A percentile compares a stretch with the other conserved stretches of the same genome.
These are phyloP conservation scores for Paecilomyces fulvus DNA, from an alignment of 2,329 filamentous ascomycete genomes.

Conservation along the genomic window DNA sequence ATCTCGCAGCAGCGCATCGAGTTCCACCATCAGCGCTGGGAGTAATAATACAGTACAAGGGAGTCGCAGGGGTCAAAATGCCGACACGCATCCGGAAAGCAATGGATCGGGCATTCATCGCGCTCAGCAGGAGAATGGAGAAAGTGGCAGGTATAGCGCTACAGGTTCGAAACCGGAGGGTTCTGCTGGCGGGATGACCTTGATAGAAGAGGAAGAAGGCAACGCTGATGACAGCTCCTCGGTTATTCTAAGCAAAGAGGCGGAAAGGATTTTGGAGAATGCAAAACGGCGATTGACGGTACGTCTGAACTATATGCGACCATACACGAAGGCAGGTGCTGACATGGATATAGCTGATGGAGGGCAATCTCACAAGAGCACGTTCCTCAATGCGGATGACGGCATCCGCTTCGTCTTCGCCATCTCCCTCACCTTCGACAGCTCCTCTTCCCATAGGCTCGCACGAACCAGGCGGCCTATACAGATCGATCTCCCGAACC, in stretches of 20 bases:
- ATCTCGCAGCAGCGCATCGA: conserved; percentile 26
- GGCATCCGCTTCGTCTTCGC: conserved; percentile 42
- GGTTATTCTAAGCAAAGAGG: conserved; percentile 67
- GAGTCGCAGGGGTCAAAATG: conserved; percentile 1
- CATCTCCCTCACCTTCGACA: conserved; percentile 23
- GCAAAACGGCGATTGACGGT: conserved; percentile 84
- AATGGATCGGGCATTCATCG: neutral
- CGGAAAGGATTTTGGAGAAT: conserved; percentile 85
- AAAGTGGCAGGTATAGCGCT: conserved; percentile 4
- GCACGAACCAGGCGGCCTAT: conserved; percentile 34
- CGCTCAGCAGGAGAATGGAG: neutral
- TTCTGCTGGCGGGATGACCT: conserved; percentile 25
- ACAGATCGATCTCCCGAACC: conserved; percentile 32
- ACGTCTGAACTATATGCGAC: conserved; percentile 29
- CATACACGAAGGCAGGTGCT: conserved; percentile 6
- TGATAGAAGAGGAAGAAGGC: conserved; percentile 29
- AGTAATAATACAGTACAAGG: conserved; percentile 15
- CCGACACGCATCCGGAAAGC: conserved; percentile 1
- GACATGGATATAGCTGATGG: conserved; percentile 63
- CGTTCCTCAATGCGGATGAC: conserved; percentile 56
- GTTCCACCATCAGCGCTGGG: conserved; percentile 25
- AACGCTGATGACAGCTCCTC: conserved; percentile 61
- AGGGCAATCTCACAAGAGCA: conserved; percentile 76
- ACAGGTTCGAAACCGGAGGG: conserved; percentile 10
- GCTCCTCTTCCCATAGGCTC: conserved; percentile 21